phyloP scores from a whole-genome alignment of 2,329 filamentous ascomycete species.

The Thelonectria olida region DNA sequence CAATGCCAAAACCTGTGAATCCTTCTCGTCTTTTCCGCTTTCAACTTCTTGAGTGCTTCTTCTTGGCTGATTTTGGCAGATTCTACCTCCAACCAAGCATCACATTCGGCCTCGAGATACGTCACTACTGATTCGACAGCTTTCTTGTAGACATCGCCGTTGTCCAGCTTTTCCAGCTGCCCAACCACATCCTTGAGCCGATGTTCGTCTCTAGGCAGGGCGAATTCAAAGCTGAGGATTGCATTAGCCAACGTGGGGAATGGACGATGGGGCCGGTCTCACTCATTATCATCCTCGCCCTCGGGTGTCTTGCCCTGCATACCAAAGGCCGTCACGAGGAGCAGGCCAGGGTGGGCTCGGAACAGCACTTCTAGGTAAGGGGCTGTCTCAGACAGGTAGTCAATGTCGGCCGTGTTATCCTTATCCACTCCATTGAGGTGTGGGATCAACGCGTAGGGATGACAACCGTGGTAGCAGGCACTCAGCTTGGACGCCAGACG shows the following conservation, averaged over 20 bases:
- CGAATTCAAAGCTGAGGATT: neutral
- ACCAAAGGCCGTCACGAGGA: neutral
- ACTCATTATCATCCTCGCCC: neutral
- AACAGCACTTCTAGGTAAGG: neutral
- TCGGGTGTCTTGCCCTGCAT: neutral
- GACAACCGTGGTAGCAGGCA: neutral
- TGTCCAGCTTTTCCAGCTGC: neutral
- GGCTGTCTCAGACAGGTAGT: neutral
- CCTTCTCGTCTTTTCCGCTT: neutral
- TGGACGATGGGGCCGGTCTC: neutral
- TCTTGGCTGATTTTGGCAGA: too few relatives aligned
- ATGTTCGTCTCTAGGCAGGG: neutral
- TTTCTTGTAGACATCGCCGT: neutral
- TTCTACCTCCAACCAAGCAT: neutral
- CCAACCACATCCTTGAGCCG: neutral
- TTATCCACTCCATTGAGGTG: neutral
- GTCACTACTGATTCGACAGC: neutral
- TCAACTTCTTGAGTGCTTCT: neutral
- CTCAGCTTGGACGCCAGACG: neutral
- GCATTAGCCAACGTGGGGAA: neutral
- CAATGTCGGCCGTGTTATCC: neutral
- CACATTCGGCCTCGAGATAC: neutral
- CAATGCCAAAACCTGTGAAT: neutral
- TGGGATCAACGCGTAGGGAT: neutral
- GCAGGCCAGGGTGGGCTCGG: neutral